Evolutionary conservation across 78 protist genomes (phyloP).

Genomic region (Emiliania huxleyi): DNA sequence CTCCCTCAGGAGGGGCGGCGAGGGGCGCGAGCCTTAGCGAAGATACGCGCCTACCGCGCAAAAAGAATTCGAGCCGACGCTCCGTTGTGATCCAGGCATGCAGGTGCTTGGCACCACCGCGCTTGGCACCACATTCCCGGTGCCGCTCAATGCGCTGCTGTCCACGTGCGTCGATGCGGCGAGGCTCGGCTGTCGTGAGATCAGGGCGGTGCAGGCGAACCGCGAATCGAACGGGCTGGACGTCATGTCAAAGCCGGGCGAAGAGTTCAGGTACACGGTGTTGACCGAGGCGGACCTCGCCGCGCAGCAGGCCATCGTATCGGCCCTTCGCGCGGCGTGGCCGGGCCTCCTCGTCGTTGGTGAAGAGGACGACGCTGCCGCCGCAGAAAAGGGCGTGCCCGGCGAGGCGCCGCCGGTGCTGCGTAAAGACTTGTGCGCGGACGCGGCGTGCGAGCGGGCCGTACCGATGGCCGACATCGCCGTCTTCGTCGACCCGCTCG

Average conservation of each 20-base stretch:
- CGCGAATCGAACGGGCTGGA: neutral
- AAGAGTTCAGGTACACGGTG: neutral
- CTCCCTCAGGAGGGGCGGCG: too few species aligned
- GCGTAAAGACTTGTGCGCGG: neutral
- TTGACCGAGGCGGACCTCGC: slow-evolving; percentile 14
- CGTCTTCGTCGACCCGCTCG: slow-evolving; percentile 51
- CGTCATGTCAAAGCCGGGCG: neutral
- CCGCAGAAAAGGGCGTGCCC: too few species aligned
- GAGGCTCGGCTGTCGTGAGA: neutral
- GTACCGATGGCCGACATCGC: neutral
- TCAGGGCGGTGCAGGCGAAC: slow-evolving; percentile 9
- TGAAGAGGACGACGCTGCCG: slow-evolving; percentile 13
- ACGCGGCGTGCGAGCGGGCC: neutral
- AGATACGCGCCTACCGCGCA: too few species aligned
- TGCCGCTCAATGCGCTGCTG: neutral
- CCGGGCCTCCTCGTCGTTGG: slow-evolving; percentile 25
- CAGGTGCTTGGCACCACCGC: too few species aligned
- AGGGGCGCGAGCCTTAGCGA: too few species aligned
- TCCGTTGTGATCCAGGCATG: too few species aligned
- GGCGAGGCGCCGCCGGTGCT: neutral
- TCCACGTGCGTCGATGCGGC: neutral
- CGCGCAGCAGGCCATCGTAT: slow-evolving; percentile 5
- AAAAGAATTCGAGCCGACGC: too few species aligned
- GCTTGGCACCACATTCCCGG: too few species aligned
- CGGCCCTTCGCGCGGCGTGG: neutral